Conservation (phyloP, 2,329 filamentous ascomycete species). For the Pseudocercospora musae region DNA sequence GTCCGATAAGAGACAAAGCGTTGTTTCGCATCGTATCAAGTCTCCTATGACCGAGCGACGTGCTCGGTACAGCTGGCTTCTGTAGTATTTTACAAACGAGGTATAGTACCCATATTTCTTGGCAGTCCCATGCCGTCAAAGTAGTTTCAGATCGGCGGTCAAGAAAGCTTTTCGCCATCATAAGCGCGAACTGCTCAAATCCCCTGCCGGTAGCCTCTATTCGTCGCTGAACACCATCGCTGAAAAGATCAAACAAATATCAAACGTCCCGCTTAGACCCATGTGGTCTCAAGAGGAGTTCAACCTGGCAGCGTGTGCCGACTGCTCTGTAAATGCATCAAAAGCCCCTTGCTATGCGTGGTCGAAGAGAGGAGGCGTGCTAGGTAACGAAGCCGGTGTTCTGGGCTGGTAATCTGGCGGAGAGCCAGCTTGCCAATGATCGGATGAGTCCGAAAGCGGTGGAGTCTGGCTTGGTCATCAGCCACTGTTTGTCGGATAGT, state of each 20-base stretch:
- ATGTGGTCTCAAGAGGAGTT: not conserved
- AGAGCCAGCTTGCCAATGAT: slow-evolving; percentile 55
- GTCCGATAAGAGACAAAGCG: not conserved
- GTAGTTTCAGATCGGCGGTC: not conserved
- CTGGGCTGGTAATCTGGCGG: slow-evolving; percentile 44
- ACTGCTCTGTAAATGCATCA: not conserved
- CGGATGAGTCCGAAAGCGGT: slow-evolving; percentile 69
- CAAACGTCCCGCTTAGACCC: not conserved
- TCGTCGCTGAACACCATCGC: slow-evolving; percentile 10
- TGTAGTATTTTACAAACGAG: not conserved
- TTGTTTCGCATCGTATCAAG: not conserved
- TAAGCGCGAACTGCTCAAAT: not conserved
- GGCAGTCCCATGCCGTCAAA: not conserved
- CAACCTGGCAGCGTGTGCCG: not conserved
- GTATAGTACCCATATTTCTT: not conserved
- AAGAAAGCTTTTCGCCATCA: not conserved
- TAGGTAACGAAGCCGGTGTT: slow-evolving; percentile 71
- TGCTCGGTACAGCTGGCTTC: not conserved
- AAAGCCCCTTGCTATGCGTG: not conserved
- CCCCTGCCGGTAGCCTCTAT: slow-evolving; percentile 3
- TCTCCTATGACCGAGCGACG: not conserved
- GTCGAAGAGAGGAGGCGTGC: slow-evolving; percentile 55
- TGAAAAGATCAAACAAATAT: not conserved
- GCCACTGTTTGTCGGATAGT: slow-evolving; percentile 25
- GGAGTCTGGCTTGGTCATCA: slow-evolving; percentile 59